Evolutionary conservation across 1,284 basidiomycete species (phyloP).

Genomic region (Bjerkandera adusta): DNA sequence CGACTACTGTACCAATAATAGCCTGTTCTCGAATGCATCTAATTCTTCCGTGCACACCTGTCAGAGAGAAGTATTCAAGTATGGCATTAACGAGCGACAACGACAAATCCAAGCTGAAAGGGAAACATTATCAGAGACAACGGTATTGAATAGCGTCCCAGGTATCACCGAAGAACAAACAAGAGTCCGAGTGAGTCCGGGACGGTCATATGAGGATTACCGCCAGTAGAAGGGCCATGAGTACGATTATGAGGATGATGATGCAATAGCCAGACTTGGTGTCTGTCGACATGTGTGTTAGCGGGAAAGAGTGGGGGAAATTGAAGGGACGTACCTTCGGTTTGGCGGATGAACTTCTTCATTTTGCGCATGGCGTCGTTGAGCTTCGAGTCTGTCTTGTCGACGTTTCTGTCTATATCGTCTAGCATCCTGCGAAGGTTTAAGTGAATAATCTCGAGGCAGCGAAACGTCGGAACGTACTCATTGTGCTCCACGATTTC

Average conservation of each 20-base stretch:
- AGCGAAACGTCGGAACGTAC: constrained; percentile 49
- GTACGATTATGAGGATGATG: constrained; percentile 53
- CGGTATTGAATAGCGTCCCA: too few relatives aligned
- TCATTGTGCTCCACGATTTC: constrained; percentile 88
- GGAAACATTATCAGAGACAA: too few relatives aligned
- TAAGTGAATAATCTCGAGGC: constrained; percentile 2
- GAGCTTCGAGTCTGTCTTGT: constrained; percentile 71
- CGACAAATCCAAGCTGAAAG: neutral
- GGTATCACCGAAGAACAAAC: neutral
- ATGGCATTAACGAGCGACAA: too few relatives aligned
- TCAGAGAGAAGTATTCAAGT: too few relatives aligned
- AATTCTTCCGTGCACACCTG: too few relatives aligned
- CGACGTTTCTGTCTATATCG: constrained; percentile 77
- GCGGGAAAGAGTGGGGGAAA: neutral
- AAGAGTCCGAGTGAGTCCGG: neutral
- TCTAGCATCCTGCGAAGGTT: constrained; percentile 65
- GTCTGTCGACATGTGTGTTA: constrained; percentile 37
- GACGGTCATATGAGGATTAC: constrained; percentile 50
- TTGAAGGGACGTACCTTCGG: constrained; percentile 57
- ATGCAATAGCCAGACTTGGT: constrained; percentile 76
- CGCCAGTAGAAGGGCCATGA: constrained; percentile 52
- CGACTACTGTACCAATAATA: too few relatives aligned
- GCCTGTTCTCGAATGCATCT: too few relatives aligned
- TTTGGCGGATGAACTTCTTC: constrained; percentile 79
- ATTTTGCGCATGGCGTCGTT: constrained; percentile 68